A percentile compares a stretch with the other conserved stretches of the same genome.
phyloP scores from a whole-genome alignment of 176 grass and related monocot species.

The Cymbopogon citratus region DNA sequence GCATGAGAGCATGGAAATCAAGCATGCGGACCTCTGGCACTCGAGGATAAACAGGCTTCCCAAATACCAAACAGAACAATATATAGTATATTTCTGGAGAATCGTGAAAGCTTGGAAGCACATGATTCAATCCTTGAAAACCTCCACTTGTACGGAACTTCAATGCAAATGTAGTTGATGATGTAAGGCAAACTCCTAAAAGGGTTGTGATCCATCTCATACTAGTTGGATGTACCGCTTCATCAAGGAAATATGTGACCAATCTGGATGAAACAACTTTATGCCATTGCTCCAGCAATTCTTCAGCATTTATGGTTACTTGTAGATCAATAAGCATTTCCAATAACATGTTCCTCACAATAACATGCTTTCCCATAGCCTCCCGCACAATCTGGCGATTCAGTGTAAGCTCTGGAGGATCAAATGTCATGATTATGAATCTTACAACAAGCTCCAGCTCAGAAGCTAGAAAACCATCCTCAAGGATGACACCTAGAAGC shows the following conservation, averaged over 20 bases:
- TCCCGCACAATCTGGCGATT: conserved; percentile 69
- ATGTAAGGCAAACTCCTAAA: conserved; percentile 89
- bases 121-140: conserved; percentile 77
- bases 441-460: conserved; percentile 95
- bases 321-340: conserved; percentile 99
- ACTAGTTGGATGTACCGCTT: conserved; percentile 95
- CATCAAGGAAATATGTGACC: conserved; percentile 93
- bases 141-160: conserved; percentile 76
- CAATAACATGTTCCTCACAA: conserved; percentile 95
- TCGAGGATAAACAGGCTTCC: conserved; percentile 88
- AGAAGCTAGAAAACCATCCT: conserved; percentile 93
- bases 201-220: conserved; percentile 99
- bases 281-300: conserved; percentile 97
- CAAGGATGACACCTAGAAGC: conserved; percentile 96
- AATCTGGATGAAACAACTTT: conserved; percentile 97
- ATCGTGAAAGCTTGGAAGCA: conserved; percentile 91
- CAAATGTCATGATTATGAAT: conserved; percentile 99
- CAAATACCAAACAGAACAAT: conserved; percentile 94
- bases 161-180: conserved; percentile 75
- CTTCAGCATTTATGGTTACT: conserved; percentile 80
- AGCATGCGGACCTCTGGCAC: conserved; percentile 99
- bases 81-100: conserved; percentile 99
- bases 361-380: conserved; percentile 95
- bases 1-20: conserved; percentile 96
- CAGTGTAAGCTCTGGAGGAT: conserved; percentile 69